phyloP scores from a whole-genome alignment of 768 basidiomycete genomes.

The Rhodotorula graminis region DNA sequence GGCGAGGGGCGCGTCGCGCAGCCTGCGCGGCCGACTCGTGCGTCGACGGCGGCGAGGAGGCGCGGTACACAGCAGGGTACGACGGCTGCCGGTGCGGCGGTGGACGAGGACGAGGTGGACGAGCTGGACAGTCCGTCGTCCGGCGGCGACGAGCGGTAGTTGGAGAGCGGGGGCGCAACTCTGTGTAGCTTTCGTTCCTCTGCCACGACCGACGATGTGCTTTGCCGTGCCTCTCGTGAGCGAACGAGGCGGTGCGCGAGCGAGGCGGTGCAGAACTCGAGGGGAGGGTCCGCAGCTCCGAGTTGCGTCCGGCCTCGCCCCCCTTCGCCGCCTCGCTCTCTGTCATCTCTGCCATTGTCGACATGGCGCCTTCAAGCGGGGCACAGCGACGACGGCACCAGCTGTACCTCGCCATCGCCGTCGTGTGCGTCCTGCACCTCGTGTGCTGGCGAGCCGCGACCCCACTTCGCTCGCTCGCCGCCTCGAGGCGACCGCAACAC shows the following conservation, averaged over 20 bases:
- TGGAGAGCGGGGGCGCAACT: too few species aligned
- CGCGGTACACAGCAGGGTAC: not conserved
- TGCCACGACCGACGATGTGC: too few species aligned
- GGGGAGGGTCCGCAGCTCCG: too few species aligned
- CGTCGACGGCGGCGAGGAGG: too few species aligned
- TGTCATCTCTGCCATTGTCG: not conserved
- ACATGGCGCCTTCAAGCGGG: not conserved
- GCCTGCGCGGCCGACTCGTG: too few species aligned
- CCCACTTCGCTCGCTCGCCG: constrained; percentile 1
- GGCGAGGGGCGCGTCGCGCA: too few species aligned
- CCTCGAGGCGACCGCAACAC: not conserved
- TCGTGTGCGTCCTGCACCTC: constrained; percentile 6
- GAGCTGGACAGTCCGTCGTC: constrained; percentile 18
- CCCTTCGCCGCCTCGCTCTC: not conserved
- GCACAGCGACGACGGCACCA: not conserved
- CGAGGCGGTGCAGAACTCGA: too few species aligned
- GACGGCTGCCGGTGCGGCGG: too few species aligned
- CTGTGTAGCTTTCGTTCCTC: too few species aligned
- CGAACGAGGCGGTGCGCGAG: too few species aligned
- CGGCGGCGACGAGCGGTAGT: not conserved
- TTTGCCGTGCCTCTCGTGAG: too few species aligned
- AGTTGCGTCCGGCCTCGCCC: too few species aligned
- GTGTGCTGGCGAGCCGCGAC: constrained; percentile 7
- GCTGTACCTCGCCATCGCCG: constrained; percentile 8
- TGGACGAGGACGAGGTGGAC: constrained; percentile 11